Evolutionary conservation across 2,329 filamentous ascomycete species (phyloP).

Genomic region (Aureobasidium vineae): DNA sequence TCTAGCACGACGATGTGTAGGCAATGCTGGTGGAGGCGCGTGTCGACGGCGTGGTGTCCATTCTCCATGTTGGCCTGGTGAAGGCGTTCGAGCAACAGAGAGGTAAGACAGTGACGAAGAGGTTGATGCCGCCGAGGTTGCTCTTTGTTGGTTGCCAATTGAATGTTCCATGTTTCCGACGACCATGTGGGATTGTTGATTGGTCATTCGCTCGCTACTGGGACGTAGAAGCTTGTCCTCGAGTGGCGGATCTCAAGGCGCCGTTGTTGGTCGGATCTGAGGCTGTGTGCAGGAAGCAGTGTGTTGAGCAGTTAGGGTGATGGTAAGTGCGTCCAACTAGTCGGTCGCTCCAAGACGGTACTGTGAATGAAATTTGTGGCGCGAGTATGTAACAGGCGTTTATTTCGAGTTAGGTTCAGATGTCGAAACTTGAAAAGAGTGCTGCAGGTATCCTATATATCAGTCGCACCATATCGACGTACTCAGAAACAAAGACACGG

Average conservation of each 20-base stretch:
- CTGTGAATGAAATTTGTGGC: background rate
- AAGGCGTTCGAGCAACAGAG: background rate
- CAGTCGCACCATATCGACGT: background rate
- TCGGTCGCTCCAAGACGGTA: background rate
- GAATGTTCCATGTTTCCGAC: background rate
- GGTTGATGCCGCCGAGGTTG: background rate
- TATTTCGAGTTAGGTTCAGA: background rate
- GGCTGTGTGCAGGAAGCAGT: background rate
- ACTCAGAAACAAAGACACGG: background rate
- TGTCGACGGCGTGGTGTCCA: conserved; percentile 14
- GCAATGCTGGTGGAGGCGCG: conserved; percentile 5
- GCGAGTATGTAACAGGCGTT: background rate
- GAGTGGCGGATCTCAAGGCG: background rate
- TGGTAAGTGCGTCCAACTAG: background rate
- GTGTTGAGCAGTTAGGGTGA: too few species aligned
- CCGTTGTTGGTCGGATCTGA: too few species aligned
- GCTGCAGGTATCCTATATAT: background rate
- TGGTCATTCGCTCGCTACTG: background rate
- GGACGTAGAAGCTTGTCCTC: background rate
- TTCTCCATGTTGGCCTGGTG: background rate
- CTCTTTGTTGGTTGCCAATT: background rate
- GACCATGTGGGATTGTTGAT: background rate
- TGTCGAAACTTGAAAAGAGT: background rate
- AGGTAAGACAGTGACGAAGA: conserved; percentile 17
- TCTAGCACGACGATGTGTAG: conserved; percentile 13